Percentiles rank a stretch among this genome's conserved stretches.
Evolutionary conservation across 148 eudicot genomes (phyloP).

Genomic region (Diospyros kaki): DNA sequence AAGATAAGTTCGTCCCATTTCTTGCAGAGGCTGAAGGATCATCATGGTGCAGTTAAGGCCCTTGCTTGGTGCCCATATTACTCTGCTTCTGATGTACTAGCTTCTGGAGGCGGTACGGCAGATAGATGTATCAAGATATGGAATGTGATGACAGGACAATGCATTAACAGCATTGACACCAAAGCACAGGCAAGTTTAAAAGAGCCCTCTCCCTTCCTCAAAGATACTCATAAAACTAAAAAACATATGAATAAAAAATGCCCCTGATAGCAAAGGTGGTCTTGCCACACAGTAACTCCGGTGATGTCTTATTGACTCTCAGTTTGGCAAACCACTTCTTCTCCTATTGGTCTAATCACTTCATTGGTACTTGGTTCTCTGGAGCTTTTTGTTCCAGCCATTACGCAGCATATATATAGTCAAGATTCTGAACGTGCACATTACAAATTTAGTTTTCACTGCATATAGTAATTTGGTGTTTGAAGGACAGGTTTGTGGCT

Average conservation of each 20-base stretch:
- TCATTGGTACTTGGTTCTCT: background rate
- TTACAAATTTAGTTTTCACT: background rate
- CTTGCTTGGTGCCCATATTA: constrained; percentile 47
- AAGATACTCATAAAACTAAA: background rate
- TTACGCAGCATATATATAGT: background rate
- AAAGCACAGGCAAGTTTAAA: constrained; percentile 37
- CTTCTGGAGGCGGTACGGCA: constrained; percentile 40
- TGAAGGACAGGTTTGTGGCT: constrained; percentile 26
- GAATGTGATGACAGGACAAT: constrained; percentile 26
- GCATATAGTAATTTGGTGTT: background rate
- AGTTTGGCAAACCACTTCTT: background rate
- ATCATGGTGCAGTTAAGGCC: constrained; percentile 41
- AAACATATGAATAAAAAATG: background rate
- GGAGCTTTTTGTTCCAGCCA: no score
- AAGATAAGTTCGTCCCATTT: constrained; percentile 26
- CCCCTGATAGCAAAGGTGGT: no score
- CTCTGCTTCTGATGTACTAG: constrained; percentile 20
- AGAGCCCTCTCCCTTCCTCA: background rate
- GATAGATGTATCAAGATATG: constrained; percentile 41
- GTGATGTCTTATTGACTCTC: no score
- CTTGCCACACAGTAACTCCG: no score
- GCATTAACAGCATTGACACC: constrained; percentile 29
- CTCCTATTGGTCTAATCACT: background rate
- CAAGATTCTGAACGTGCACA: background rate
- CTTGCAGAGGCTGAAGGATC: constrained; percentile 27